Base-by-base conservation (phyloP, 2,329 filamentous ascomycete species). In the Amauroascus niger region DNA sequence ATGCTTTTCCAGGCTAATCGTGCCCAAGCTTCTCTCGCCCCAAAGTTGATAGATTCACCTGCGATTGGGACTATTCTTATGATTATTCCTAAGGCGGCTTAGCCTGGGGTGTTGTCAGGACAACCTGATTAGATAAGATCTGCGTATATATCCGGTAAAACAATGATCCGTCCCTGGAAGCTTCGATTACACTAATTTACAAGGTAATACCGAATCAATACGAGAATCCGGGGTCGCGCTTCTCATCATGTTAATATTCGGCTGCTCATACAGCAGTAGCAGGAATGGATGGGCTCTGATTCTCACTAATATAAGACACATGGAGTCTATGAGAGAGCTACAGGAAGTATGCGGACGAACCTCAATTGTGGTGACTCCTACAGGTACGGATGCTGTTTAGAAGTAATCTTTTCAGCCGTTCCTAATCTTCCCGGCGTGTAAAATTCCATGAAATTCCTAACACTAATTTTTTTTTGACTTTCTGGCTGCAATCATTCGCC, bases 21-120 rank as follows among this genome's bases (percentile, higher is more conserved):
- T 14, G 32, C 8, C 14, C 35, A 18, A 6, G n/a, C n/a, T 18
- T 9, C 33, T 13, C 8, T 4, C 14, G 5, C 7, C 4, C 9
- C 35, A 39, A 18, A 6, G 7, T 18, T 39, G 35, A 39, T 16
- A 16, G n/a, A 39, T 39, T 6, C 16, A 13, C 4, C 13, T 13
- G 4, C 8, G 33, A 39, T 39, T 13, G 7, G 14, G 30, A 8
- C 16, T 5, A 26, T 50, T 55, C 48, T 55, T 55, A 51, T 50
- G 48, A 46, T 41, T 46, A 39, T 51, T 51, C 53, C 53, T 24
- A 55, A 50, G 39, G 26, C 3, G 13, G 53, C 8, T 6, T 55
- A 51, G 53, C 18, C n/a, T 6, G 20, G 30, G 14, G 9, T 11
- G 53, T 55, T 51, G 40, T 47, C 41, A 39, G 11, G 40, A 30